These are phyloP conservation scores for Bothriochloa decipiens DNA, from an alignment of 176 grass and related monocot genomes.

Conservation along the genomic window DNA sequence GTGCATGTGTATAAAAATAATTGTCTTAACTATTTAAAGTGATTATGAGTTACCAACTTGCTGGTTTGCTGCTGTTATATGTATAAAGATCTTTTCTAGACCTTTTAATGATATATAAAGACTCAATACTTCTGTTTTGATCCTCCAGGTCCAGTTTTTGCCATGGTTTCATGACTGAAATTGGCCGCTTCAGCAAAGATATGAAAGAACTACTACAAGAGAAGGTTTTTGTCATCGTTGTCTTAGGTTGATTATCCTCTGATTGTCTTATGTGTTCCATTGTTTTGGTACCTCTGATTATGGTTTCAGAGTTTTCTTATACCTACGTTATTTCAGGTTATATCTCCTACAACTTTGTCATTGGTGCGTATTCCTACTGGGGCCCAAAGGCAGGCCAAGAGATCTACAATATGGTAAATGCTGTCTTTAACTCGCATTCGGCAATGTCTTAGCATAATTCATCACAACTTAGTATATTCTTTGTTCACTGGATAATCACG, in stretches of 20 bases:
- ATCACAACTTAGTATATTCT: slow-evolving; percentile 1
- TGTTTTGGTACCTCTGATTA: slow-evolving; percentile 14
- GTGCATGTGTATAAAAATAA: not conserved
- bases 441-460: not conserved
- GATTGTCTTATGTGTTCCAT: not conserved
- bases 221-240: slow-evolving; percentile 75
- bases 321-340: slow-evolving; percentile 61
- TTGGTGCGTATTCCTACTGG: slow-evolving; percentile 99
- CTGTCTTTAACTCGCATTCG: slow-evolving; percentile 17
- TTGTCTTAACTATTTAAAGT: slow-evolving; percentile 16
- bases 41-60: not conserved
- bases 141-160: slow-evolving; percentile 59
- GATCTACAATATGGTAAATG: slow-evolving; percentile 95
- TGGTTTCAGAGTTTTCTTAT: slow-evolving; percentile 25
- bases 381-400: slow-evolving; percentile 90
- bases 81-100: slow-evolving; percentile 9
- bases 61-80: not conserved
- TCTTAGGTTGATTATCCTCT: slow-evolving; percentile 62
- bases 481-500: slow-evolving; percentile 9
- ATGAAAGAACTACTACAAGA: slow-evolving; percentile 83
- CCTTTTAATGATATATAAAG: not conserved
- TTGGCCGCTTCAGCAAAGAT: slow-evolving; percentile 69
- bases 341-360: slow-evolving; percentile 93
- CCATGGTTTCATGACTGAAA: slow-evolving; percentile 60
- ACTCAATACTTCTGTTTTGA: slow-evolving; percentile 31